Conservation (phyloP, 208 protist species). For the Trichomonas tenax region DNA sequence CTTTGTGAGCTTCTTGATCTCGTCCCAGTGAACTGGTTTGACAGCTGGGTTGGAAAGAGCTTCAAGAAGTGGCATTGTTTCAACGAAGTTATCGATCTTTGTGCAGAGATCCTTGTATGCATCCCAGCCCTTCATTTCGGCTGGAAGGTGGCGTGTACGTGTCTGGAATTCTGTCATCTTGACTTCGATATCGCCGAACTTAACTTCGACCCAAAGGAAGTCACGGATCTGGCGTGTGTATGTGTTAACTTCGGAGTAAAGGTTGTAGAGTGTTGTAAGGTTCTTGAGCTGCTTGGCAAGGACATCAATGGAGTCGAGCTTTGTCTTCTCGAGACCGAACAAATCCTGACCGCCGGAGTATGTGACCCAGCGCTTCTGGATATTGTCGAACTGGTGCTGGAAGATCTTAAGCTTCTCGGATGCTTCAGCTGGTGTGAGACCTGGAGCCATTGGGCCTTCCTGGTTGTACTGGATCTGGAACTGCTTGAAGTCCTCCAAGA, state of each 20-base stretch:
- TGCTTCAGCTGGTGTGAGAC: conserved; percentile 67
- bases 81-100: conserved; percentile 56
- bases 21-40: conserved; percentile 53
- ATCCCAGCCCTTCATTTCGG: conserved; percentile 48
- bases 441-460: conserved; percentile 78
- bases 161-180: conserved; percentile 43
- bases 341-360: conserved; percentile 54
- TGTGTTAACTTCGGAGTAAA: conserved; percentile 52
- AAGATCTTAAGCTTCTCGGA: conserved; percentile 78
- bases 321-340: conserved; percentile 50
- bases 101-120: conserved; percentile 54
- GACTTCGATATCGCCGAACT: conserved; percentile 42
- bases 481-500: background rate
- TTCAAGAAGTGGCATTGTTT: conserved; percentile 53
- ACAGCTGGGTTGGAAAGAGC: conserved; percentile 46
- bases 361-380: conserved; percentile 72
- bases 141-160: conserved; percentile 38
- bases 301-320: conserved; percentile 47
- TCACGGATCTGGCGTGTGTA: conserved; percentile 42
- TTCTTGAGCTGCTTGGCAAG: conserved; percentile 48
- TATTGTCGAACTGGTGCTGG: conserved; percentile 75
- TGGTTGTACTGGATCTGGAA: background rate
- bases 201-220: conserved; percentile 42
- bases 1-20: conserved; percentile 44
- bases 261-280: conserved; percentile 50